Base-by-base conservation (phyloP, 176 grass and related monocot species). In the Eragrostis curvula region DNA sequence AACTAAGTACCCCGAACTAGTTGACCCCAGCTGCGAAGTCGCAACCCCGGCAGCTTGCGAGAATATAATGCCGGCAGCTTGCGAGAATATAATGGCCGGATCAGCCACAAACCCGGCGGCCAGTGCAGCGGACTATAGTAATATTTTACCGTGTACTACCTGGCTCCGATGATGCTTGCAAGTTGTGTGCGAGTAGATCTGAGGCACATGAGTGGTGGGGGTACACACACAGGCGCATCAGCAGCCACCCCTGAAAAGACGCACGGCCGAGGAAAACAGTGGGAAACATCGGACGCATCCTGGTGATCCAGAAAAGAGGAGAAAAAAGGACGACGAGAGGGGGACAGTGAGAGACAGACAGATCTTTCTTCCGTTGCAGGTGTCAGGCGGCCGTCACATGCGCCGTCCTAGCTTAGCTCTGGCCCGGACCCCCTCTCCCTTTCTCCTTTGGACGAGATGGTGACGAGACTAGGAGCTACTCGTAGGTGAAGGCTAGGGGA, bases 331-430 rank as follows among this genome's bases (percentile, higher is more conserved):
- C n/a, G 60, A 75, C 59, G 45, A 1, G 45, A 59, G 10, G 24
- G 62, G 44, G 71, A 42, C 23, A 57, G 27, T 2, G n/a, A 36
- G 32, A 15, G 73, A 16, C 39, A 45, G 53, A 62, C 60, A 42
- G 73, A 79, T 83, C 86, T 88, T 79, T 78, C 81, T 41, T 66
- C 81, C 65, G 50, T 64, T 52, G 85, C 64, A 82, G 85, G 48
- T 61, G 60, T 63, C 42, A 77, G 60, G 18, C 12, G 40, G 57
- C 50, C 47, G 8, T 83, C 87, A 84, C 75, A 84, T 84, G 86
- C 49, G 17, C 40, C 70, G 30, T 63, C 3, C 6, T n/a, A n/a
- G n/a, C n/a, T n/a, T n/a, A n/a, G n/a, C n/a, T n/a, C n/a, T n/a
- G n/a, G n/a, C n/a, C n/a, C n/a, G n/a, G n/a, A 36, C 32, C 32